Evolutionary conservation across 2,329 filamentous ascomycete genomes (phyloP).

Genomic region (Sarocladiaceae sp.): DNA sequence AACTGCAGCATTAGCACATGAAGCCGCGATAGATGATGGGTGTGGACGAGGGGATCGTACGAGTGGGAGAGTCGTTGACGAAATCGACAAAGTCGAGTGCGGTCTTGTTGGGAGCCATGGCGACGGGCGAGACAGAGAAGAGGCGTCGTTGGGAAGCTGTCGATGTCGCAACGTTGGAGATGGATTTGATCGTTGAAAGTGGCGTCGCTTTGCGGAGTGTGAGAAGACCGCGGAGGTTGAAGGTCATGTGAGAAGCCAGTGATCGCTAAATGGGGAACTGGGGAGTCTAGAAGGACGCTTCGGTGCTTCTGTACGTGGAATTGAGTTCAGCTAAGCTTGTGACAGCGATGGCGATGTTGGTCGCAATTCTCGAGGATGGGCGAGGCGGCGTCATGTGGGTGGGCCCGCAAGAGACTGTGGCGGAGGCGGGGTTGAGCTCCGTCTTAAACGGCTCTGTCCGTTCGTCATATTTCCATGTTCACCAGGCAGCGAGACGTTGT

Average conservation of each 20-base stretch:
- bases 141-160: not conserved
- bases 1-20: no score
- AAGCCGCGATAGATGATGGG: not conserved
- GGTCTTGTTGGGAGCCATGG: constrained; percentile 47
- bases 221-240: constrained; percentile 9
- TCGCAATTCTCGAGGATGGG: not conserved
- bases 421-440: no score
- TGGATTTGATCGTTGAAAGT: not conserved
- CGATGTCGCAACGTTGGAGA: constrained; percentile 28
- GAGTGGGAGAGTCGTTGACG: constrained; percentile 89
- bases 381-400: not conserved
- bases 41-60: constrained; percentile 45
- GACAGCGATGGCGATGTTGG: not conserved
- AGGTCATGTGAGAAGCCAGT: constrained; percentile 11
- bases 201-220: not conserved
- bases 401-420: no score
- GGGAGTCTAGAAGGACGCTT: not conserved
- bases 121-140: constrained; percentile 26
- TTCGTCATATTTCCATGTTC: no score
- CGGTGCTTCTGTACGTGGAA: not conserved
- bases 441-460: no score
- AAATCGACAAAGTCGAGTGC: constrained; percentile 87
- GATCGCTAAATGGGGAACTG: constrained; percentile 3
- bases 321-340: not conserved
- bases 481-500: no score